Evolutionary conservation across 83 land plant species (phyloP).

Genomic region (Diphasiastrum complanatum): DNA sequence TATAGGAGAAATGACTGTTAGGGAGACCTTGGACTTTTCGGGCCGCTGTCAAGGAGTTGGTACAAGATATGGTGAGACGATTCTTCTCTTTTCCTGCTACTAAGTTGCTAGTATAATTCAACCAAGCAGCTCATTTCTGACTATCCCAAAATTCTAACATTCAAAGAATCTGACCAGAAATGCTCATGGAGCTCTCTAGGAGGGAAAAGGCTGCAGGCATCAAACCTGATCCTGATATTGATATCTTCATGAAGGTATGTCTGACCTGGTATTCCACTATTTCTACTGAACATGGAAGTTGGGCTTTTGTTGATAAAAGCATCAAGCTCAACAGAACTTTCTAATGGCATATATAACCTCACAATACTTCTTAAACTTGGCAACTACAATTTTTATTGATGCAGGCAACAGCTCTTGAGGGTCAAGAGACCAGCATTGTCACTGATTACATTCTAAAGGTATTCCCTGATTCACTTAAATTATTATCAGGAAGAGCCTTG

Average conservation of each 20-base stretch:
- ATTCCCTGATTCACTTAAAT: too few species aligned
- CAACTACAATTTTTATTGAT: background rate
- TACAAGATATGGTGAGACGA: slow-evolving; percentile 47
- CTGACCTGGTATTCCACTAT: background rate
- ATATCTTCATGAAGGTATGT: slow-evolving; percentile 61
- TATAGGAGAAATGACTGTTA: slow-evolving; percentile 77
- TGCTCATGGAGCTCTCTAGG: slow-evolving; percentile 60
- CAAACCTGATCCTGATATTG: slow-evolving; percentile 73
- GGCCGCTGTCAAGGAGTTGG: slow-evolving; percentile 79
- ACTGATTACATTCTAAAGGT: slow-evolving; percentile 56
- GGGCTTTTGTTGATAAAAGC: background rate
- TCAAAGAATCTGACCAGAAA: slow-evolving; percentile 26
- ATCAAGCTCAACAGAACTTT: background rate
- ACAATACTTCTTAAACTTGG: background rate
- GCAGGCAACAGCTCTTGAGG: slow-evolving; percentile 35
- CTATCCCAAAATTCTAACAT: background rate
- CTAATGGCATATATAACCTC: background rate
- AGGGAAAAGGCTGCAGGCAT: slow-evolving; percentile 61
- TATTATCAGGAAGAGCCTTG: too few species aligned
- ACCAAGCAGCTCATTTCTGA: background rate
- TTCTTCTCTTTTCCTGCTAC: too few species aligned
- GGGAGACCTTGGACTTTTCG: slow-evolving; percentile 53
- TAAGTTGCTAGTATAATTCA: too few species aligned
- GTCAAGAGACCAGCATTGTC: slow-evolving; percentile 24
- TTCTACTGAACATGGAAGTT: background rate